Evolutionary conservation across 192 early-diverging fungal genomes (phyloP), one percentile per base, ranked within the genome.

Genomic region (Coemansia sp.): DNA sequence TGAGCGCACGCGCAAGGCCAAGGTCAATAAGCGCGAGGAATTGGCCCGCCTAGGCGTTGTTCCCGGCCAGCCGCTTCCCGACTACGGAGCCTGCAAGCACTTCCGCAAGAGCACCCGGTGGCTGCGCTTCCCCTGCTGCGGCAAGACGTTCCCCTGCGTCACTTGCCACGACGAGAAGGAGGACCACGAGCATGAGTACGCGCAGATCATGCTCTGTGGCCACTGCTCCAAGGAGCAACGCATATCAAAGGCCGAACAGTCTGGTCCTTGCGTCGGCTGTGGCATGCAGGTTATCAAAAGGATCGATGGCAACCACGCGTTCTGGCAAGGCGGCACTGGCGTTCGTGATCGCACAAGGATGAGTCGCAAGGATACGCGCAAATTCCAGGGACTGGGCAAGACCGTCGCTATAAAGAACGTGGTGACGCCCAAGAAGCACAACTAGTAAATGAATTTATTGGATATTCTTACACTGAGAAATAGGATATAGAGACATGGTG

Each of bases 61-160:
- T 14, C 82, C 91, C 0, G 93, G 92, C 5, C 80, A 87, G 65
- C 87, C 92, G 14, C 77, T 95, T 28, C 91, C 93, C 0, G 65
- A 90, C 38, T 87, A 90, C 56, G 94, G 95, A 2, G 76, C 90
- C 0, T 97, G 95, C 76, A 78, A 84, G 52, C 94, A 97, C 59
- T 97, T 93, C 72, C 70, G 84, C n/a, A 92, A 90, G 72, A 93
- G 91, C 20, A 88, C 88, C 41, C 84, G 95, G 21, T 97, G 93
- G 93, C 92, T 97, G 77, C 86, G 95, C 18, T 97, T 97, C 72
- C 89, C 93, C 0, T 97, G 95, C 83, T 97, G 95, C 67, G 86
- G 85, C 58, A 92, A 88, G 69, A 74, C 92, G 12, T 93, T 86
- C 65, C 85, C 93, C 0, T 97, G 95, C 62, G 93, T 93, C 72